Evolutionary conservation across 345 rosid genomes (phyloP).

Genomic region (Eucalyptus rudis): DNA sequence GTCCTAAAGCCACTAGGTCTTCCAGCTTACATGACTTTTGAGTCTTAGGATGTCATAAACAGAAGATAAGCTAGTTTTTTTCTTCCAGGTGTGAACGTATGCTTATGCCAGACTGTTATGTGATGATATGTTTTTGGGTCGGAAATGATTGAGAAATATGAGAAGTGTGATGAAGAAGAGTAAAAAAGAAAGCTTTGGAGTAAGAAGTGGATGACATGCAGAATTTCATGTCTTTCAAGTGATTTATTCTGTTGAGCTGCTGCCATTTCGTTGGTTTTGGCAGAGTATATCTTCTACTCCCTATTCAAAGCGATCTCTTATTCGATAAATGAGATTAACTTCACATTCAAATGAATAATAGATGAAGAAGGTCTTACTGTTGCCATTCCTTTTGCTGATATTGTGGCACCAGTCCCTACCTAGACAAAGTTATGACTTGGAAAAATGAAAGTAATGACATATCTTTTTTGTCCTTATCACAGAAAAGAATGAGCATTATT

Average conservation of each 20-base stretch:
- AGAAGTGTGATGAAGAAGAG: neutral
- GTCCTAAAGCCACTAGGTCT: neutral
- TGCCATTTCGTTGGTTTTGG: neutral
- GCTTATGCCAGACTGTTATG: neutral
- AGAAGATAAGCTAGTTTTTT: neutral
- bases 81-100: neutral
- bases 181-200: neutral
- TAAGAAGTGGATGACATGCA: neutral
- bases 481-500: neutral
- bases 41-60: neutral
- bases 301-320: neutral
- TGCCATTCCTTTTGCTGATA: neutral
- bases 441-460: neutral
- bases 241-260: neutral
- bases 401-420: neutral
- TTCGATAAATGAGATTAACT: neutral
- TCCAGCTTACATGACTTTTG: neutral
- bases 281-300: neutral
- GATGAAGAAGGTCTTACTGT: neutral
- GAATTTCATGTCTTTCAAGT: neutral
- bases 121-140: neutral
- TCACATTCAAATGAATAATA: neutral
- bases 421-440: neutral
- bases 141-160: neutral
- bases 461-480: neutral